Base-by-base conservation (phyloP, 495 filamentous ascomycete species). In the Aspergillus avenaceus region DNA sequence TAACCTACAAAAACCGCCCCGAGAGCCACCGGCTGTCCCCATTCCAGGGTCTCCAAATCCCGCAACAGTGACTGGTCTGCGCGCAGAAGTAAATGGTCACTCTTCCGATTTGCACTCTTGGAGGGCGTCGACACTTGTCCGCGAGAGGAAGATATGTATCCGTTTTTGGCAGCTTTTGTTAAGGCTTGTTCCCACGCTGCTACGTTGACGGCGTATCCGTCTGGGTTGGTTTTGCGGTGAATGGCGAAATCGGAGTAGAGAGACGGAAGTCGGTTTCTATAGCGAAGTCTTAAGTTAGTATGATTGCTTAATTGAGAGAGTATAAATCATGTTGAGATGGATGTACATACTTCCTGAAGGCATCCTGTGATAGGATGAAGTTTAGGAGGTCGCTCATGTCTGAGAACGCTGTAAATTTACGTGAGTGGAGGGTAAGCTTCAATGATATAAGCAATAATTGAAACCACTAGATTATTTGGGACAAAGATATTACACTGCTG, bases 201-300 rank as follows among this genome's bases (percentile, higher is more conserved):
- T 32, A 91, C 67, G 64, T 98, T 97, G 42, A 91, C 88, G 24
- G 76, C 69, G 71, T 91, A 98, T 53, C 91, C 92, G 59, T 95
- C 90, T 1, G 91, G 91, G 62, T 98, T 98, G 26, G 86, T 85
- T 46, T 81, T 82, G 51, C 79, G 80, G 53, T 92, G 90, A 28
- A 77, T 63, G 4, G 81, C 73, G 67, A 98, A 97, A 66, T 97
- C 95, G 49, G 91, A 96, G 71, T 96, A 98, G 44, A 98, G 82
- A 12, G 91, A 91, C 5, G 90, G 86, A 4, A 97, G 83, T 32
- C 93, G 90, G 52, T 84, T 82, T 69, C 87, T 93, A 24, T n/a
- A 8, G 18, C 8, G 2, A 2, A n/a, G 32, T 6, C 18, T n/a
- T 8, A 1, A 8, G 26, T 18, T 32, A 47, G 23, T 36, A 19